A percentile compares a stretch with the other conserved stretches of the same genome.
Evolutionary conservation across 352 stramenopile species (phyloP).

Genomic region (Phytophthora macrochlamydospora): DNA sequence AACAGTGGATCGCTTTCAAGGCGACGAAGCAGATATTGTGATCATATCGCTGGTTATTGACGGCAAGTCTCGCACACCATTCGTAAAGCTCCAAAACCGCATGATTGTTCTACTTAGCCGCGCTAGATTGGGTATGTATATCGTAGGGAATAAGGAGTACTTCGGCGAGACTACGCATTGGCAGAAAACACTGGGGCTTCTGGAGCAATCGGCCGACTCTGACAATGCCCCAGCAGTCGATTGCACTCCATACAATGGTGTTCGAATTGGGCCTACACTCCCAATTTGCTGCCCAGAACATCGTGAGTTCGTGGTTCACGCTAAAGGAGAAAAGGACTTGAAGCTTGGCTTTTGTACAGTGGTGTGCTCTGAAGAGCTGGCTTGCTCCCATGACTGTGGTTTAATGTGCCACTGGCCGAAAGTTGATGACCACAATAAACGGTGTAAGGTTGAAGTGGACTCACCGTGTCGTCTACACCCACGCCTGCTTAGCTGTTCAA

Average conservation of each 20-base stretch:
- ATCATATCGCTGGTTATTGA: conserved; percentile 90
- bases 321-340: conserved; percentile 46
- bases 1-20: conserved; percentile 91
- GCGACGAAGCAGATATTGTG: conserved; percentile 89
- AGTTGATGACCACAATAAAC: conserved; percentile 59
- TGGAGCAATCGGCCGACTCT: conserved; percentile 46
- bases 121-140: conserved; percentile 85
- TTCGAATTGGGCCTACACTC: conserved; percentile 56
- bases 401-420: conserved; percentile 75
- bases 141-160: conserved; percentile 84
- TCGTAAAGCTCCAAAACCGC: conserved; percentile 89
- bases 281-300: conserved; percentile 86
- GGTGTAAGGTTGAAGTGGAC: conserved; percentile 57
- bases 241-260: conserved; percentile 44
- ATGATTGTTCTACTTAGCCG: conserved; percentile 91
- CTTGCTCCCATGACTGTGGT: conserved; percentile 72
- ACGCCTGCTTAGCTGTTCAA: conserved; percentile 48
- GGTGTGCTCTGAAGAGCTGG: conserved; percentile 57
- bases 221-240: conserved; percentile 38
- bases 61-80: conserved; percentile 83
- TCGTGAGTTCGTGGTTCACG: conserved; percentile 39
- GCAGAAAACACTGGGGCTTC: conserved; percentile 70
- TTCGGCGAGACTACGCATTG: conserved; percentile 79
- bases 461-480: conserved; percentile 74
- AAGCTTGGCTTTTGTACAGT: conserved; percentile 80